Evolutionary conservation across 139 green algal species (phyloP), one percentile per base, ranked within the genome.

Genomic region (Chlorella sp.): DNA sequence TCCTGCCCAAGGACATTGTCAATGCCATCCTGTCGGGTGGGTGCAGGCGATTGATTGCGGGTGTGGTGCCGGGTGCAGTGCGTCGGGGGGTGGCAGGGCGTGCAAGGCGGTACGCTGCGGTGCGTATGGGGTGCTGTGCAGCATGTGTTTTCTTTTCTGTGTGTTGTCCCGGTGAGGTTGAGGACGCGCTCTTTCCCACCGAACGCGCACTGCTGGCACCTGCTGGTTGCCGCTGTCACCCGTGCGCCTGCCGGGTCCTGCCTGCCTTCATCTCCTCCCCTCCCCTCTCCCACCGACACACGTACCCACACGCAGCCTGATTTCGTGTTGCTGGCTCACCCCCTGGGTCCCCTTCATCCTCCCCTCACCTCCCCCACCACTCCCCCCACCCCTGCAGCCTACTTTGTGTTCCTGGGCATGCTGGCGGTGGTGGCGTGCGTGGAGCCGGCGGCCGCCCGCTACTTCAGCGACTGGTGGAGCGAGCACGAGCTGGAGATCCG

Each of bases 381-480:
- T 17, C 64, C 2, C 64, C 60, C 46, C 38, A 2, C 32, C 36
- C 36, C 60, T 72, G 60, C 60, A 83, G 81, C 81, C 48, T 99
- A 99, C 91, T 98, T 99, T 86, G 93, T 96, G 9, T 46, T 96
- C 9, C 92, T 99, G 22, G 97, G 96, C 17, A 91, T 92, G 17
- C 79, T 98, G 51, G 95, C 94, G 0, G 74, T 97, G 64, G 93
- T 92, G 24, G 89, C 88, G 5, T 92, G 91, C 3, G 36, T 90
- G 28, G 72, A 92, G 22, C 95, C 95, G 0, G 92, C 95, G 78
- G 48, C 96, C 30, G 73, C 74, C 13, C 75, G 87, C 13, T 83
- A 94, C 34, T 90, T 95, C 56, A 85, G 84, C 17, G 16, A 14
- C 41, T 8, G 44, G 40, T 75, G 76, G 62, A 54, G 76, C 60